Percentiles rank a stretch among this genome's conserved stretches.
Evolutionary conservation across 2,329 filamentous ascomycete genomes (phyloP).

Genomic region (Magnaporthiopsis incrustans): DNA sequence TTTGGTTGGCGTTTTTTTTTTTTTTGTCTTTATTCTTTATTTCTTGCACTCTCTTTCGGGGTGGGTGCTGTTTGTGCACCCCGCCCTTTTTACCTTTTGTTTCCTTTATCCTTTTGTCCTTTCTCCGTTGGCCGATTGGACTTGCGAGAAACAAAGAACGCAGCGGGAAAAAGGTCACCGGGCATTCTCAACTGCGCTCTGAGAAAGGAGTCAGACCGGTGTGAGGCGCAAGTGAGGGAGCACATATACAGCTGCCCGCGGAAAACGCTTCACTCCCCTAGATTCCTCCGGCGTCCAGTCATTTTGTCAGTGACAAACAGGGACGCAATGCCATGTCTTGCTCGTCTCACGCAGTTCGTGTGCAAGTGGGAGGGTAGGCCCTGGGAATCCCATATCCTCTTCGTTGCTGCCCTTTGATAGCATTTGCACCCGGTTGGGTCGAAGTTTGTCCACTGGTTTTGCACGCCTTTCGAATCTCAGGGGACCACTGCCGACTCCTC

Average conservation of each 20-base stretch:
- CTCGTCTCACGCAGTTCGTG: not conserved
- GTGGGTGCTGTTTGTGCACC: not conserved
- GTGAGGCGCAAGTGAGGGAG: not conserved
- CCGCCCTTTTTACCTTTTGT: not conserved
- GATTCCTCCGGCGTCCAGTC: not conserved
- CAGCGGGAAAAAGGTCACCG: not conserved
- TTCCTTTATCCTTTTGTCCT: too few relatives aligned
- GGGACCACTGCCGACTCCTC: not conserved
- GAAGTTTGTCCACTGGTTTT: not conserved
- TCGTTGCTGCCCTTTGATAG: not conserved
- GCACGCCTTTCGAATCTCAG: not conserved
- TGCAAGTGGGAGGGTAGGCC: not conserved
- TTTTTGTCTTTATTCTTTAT: not conserved
- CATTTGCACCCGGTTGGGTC: not conserved
- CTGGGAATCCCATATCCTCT: not conserved
- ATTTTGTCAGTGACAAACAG: not conserved
- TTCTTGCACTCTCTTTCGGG: not conserved
- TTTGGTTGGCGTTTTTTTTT: not conserved
- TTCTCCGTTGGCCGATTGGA: too few relatives aligned
- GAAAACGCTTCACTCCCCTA: not conserved
- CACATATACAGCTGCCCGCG: not conserved
- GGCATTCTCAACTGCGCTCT: not conserved
- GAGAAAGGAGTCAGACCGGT: not conserved
- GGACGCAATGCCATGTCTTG: not conserved
- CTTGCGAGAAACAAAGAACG: not conserved